Conservation (phyloP, 352 stramenopile genomes). For the Globisporangium recalcitrans region DNA sequence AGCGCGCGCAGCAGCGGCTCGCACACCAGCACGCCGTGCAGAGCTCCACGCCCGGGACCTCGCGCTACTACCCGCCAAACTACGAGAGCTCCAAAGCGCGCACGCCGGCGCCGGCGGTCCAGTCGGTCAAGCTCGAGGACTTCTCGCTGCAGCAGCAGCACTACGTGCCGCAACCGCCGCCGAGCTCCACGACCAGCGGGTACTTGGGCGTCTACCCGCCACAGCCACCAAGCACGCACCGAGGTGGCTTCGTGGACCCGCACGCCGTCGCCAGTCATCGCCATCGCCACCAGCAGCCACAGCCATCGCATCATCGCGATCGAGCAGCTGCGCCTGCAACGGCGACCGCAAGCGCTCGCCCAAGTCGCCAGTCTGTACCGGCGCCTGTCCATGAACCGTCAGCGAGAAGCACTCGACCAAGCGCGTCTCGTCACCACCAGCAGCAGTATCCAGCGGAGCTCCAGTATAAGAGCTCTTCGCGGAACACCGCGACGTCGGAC, state of each 20-base stretch:
- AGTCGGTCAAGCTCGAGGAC: slow-evolving; percentile 36
- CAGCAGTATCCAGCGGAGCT: slow-evolving; percentile 20
- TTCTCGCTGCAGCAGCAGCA: slow-evolving; percentile 20
- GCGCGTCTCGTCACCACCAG: slow-evolving; percentile 15
- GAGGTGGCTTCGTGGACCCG: not conserved
- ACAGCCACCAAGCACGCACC: slow-evolving; percentile 8
- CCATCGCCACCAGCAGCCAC: slow-evolving; percentile 6
- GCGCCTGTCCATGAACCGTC: slow-evolving; percentile 12
- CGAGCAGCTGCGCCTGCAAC: slow-evolving; percentile 8
- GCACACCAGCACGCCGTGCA: slow-evolving; percentile 25
- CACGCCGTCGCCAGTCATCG: slow-evolving; percentile 8
- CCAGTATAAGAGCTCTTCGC: slow-evolving; percentile 43
- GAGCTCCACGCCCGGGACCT: slow-evolving; percentile 19
- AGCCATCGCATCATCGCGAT: slow-evolving; percentile 8
- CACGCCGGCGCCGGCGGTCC: slow-evolving; percentile 20
- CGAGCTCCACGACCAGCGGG: slow-evolving; percentile 17
- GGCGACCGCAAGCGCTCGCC: slow-evolving; percentile 5
- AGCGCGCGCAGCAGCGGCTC: slow-evolving; percentile 50
- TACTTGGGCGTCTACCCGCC: slow-evolving; percentile 20
- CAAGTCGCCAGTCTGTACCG: slow-evolving; percentile 17
- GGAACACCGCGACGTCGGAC: slow-evolving; percentile 12
- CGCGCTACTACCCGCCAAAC: slow-evolving; percentile 35
- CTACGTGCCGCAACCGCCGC: slow-evolving; percentile 1
- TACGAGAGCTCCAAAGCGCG: slow-evolving; percentile 15
- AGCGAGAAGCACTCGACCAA: slow-evolving; percentile 6